Evolutionary conservation across 495 filamentous ascomycete genomes (phyloP).

Genomic region (Neurospora tetrasperma): DNA sequence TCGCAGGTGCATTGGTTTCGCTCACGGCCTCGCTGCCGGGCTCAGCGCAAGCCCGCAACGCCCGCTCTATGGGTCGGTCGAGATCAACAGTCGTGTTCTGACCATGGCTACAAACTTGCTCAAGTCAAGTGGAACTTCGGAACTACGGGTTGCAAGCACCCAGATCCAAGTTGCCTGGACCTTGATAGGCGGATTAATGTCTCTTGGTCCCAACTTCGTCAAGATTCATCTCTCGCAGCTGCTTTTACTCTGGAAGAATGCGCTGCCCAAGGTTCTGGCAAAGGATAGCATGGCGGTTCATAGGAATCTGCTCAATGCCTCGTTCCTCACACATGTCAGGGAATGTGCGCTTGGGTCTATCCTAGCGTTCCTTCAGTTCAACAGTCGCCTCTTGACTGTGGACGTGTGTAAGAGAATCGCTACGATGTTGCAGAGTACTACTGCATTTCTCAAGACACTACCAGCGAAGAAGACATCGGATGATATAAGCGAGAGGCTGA

Average conservation of each 20-base stretch:
- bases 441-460: slow-evolving; percentile 72
- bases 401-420: slow-evolving; percentile 93
- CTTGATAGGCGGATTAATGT: slow-evolving; percentile 91
- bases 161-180: slow-evolving; percentile 99
- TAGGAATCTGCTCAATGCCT: slow-evolving; percentile 73
- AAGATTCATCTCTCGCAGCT: slow-evolving; percentile 96
- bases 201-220: slow-evolving; percentile 93
- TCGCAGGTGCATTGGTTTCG: slow-evolving; percentile 80
- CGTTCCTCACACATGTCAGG: slow-evolving; percentile 86
- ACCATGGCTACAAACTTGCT: slow-evolving; percentile 85
- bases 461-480: slow-evolving; percentile 80
- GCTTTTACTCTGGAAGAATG: slow-evolving; percentile 95
- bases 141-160: slow-evolving; percentile 81
- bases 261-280: slow-evolving; percentile 82
- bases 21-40: slow-evolving; percentile 85
- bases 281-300: slow-evolving; percentile 72
- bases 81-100: slow-evolving; percentile 85
- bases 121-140: slow-evolving; percentile 85
- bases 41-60: slow-evolving; percentile 80
- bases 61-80: slow-evolving; percentile 88
- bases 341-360: slow-evolving; percentile 92
- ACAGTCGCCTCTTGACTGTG: slow-evolving; percentile 79
- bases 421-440: slow-evolving; percentile 91
- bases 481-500: slow-evolving; percentile 75
- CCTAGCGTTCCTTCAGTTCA: slow-evolving; percentile 86